These are phyloP conservation scores for Thielaviopsis cerberus DNA, from an alignment of 2,329 filamentous ascomycete species.

Conservation along the genomic window DNA sequence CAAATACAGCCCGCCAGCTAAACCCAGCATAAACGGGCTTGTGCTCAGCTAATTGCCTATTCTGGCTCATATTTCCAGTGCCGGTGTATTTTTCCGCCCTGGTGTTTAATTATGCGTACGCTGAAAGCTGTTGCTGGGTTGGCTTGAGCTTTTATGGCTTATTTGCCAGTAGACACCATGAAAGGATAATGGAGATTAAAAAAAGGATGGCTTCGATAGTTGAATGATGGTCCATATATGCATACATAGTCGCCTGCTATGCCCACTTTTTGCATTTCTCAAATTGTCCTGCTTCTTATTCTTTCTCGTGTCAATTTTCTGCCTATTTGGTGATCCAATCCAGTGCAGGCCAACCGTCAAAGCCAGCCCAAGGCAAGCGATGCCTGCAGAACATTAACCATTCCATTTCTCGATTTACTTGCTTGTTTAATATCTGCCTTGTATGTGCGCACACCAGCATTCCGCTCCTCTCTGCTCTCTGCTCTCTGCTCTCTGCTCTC, in stretches of 20 bases:
- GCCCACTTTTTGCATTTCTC: neutral
- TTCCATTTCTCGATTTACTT: neutral
- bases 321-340: neutral
- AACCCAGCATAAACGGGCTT: neutral
- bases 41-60: neutral
- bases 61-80: neutral
- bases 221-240: neutral
- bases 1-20: neutral
- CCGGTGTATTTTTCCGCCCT: neutral
- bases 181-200: too few relatives aligned
- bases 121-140: neutral
- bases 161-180: too few relatives aligned
- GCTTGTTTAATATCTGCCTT: neutral
- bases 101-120: neutral
- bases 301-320: neutral
- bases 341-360: too few relatives aligned
- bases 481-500: neutral
- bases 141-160: neutral
- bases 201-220: too few relatives aligned
- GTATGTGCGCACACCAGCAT: neutral
- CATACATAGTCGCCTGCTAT: neutral
- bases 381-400: too few relatives aligned
- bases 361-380: too few relatives aligned
- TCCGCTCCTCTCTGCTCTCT: neutral
- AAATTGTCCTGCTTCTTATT: neutral